Conservation (phyloP, 2,329 filamentous ascomycete genomes). For the Alternaria brassicae region DNA sequence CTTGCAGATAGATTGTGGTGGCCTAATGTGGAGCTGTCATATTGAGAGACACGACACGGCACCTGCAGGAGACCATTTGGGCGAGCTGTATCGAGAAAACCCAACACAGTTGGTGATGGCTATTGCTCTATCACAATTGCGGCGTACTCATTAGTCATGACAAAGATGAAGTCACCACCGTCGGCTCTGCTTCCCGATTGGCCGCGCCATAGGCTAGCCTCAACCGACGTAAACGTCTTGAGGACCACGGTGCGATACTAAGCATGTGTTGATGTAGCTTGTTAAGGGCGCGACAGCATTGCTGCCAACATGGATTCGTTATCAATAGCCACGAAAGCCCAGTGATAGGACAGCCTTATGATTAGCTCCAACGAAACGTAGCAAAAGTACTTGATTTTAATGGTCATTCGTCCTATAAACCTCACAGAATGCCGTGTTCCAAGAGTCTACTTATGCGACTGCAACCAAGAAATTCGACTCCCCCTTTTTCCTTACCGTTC, state of each 20-base stretch:
- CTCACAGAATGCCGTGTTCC: neutral
- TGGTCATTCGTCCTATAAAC: neutral
- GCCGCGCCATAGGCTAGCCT: neutral
- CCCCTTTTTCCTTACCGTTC: slow-evolving; percentile 72
- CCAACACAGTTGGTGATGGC: neutral
- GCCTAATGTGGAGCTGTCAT: slow-evolving; percentile 1
- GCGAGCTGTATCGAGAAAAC: neutral
- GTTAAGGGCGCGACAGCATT: neutral
- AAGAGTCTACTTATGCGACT: slow-evolving; percentile 26
- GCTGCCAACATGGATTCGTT: neutral
- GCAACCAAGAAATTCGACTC: slow-evolving; percentile 57
- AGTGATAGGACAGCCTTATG: neutral
- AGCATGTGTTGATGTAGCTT: neutral
- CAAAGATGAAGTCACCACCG: neutral
- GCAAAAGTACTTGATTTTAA: neutral
- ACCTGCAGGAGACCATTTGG: neutral
- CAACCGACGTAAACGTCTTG: neutral
- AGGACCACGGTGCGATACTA: neutral
- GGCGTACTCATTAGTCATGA: slow-evolving; percentile 21
- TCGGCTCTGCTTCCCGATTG: slow-evolving; percentile 4
- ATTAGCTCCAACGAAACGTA: no score
- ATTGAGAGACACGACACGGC: neutral
- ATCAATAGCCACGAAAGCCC: neutral
- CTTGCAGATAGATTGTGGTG: neutral
- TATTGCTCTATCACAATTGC: slow-evolving; percentile 9